Percentiles rank a stretch among this genome's conserved stretches.
These are phyloP conservation scores for Cladosporium sp. DNA, from an alignment of 2,329 filamentous ascomycete species.

Conservation along the genomic window DNA sequence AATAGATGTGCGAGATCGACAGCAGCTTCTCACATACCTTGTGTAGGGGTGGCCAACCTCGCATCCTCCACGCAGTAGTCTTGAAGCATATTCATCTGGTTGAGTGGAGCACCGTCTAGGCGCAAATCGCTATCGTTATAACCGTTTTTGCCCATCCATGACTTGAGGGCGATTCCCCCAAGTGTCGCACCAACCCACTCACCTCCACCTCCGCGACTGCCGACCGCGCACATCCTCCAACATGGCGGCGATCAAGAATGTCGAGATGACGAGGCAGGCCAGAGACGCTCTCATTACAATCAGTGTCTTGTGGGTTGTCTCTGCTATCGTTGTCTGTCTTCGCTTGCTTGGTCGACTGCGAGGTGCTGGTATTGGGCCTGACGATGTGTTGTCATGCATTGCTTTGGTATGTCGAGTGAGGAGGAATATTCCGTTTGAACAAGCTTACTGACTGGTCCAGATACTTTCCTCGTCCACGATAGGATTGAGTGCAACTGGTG, in stretches of 20 bases:
- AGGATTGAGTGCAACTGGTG: constrained; percentile 5
- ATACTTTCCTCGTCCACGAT: not conserved
- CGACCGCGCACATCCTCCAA: not conserved
- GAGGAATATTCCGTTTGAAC: not conserved
- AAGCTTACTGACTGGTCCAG: not conserved
- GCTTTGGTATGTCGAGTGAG: not conserved
- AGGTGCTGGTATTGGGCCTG: constrained; percentile 5
- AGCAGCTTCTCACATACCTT: not conserved
- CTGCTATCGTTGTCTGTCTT: not conserved
- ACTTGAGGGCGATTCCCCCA: not conserved
- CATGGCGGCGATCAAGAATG: not conserved
- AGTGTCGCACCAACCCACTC: not conserved
- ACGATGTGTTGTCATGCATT: constrained; percentile 4
- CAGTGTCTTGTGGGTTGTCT: not conserved
- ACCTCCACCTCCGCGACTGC: not conserved
- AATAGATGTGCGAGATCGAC: not conserved
- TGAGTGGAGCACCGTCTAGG: not conserved
- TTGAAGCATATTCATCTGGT: not conserved
- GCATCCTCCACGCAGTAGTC: not conserved
- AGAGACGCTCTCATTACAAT: not conserved
- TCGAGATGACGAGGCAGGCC: constrained; percentile 1
- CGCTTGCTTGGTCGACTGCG: not conserved
- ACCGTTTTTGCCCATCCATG: not conserved
- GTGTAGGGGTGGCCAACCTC: not conserved
- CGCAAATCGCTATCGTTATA: not conserved